Percentiles rank a stretch among this genome's conserved stretches.
Evolutionary conservation across 2,329 filamentous ascomycete species (phyloP).

Genomic region (Trichoderma aggressivum): DNA sequence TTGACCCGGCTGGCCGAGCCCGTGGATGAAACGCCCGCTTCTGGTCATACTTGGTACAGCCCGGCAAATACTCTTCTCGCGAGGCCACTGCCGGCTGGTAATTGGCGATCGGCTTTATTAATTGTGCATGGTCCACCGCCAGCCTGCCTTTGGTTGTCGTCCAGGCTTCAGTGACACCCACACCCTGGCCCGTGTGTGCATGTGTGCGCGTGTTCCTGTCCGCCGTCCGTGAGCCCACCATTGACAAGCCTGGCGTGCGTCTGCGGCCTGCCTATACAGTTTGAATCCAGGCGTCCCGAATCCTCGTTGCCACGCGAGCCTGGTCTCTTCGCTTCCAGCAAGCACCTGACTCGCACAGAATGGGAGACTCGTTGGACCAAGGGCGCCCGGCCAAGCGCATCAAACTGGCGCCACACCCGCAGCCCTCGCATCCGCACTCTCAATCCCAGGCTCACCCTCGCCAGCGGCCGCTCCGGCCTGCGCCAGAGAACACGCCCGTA

Average conservation of each 20-base stretch:
- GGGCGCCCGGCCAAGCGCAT: conserved; percentile 25
- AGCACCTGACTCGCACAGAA: conserved; percentile 18
- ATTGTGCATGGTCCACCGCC: conserved; percentile 1
- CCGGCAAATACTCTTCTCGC: not conserved
- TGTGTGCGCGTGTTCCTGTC: conserved; percentile 6
- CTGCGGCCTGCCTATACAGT: not conserved
- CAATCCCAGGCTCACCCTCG: not conserved
- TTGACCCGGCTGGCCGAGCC: not conserved
- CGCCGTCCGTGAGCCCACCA: not conserved
- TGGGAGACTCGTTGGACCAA: conserved; percentile 20
- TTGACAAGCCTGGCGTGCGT: not conserved
- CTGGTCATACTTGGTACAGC: not conserved
- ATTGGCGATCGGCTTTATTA: not conserved
- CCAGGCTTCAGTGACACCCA: conserved; percentile 4
- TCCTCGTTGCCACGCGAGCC: not conserved
- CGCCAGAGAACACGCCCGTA: not conserved
- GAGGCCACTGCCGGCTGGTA: not conserved
- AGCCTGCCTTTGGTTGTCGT: not conserved
- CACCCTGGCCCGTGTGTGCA: not conserved
- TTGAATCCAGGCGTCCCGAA: not conserved
- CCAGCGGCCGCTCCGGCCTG: not conserved
- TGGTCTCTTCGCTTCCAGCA: not conserved
- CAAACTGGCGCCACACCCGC: conserved; percentile 20
- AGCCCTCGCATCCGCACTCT: not conserved
- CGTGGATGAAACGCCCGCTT: not conserved